Conservation (phyloP, 2,329 filamentous ascomycete genomes). For the Fusarium sp. region DNA sequence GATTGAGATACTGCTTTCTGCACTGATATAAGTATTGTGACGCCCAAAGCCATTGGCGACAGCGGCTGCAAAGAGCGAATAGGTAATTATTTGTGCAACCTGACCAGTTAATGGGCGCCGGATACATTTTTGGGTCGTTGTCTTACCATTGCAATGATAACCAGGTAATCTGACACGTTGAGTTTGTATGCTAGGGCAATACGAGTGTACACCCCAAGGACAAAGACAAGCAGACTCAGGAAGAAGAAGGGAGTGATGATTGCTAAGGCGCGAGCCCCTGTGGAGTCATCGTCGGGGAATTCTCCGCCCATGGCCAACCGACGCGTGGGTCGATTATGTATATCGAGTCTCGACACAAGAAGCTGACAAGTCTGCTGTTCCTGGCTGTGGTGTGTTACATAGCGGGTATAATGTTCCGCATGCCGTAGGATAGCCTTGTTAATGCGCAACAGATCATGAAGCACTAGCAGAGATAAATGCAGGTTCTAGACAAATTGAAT, state of each 20-base stretch:
- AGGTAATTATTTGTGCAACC: neutral
- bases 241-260: slow-evolving; percentile 1
- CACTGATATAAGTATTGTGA: neutral
- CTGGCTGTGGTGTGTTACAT: neutral
- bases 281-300: neutral
- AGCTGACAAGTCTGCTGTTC: neutral
- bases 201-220: neutral
- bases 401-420: neutral
- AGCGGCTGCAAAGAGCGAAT: neutral
- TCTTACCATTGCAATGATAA: neutral
- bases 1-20: no score
- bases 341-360: neutral
- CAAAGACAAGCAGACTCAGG: neutral
- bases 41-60: neutral
- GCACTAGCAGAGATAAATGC: neutral
- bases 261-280: neutral
- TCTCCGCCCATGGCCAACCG: neutral
- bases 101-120: neutral
- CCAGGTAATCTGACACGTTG: neutral
- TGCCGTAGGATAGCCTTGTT: neutral
- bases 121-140: neutral
- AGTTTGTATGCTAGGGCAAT: neutral
- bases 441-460: neutral
- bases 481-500: neutral
- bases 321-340: neutral